phyloP scores from a whole-genome alignment of 2,329 filamentous ascomycete genomes.

The Apiospora pterosperma region DNA sequence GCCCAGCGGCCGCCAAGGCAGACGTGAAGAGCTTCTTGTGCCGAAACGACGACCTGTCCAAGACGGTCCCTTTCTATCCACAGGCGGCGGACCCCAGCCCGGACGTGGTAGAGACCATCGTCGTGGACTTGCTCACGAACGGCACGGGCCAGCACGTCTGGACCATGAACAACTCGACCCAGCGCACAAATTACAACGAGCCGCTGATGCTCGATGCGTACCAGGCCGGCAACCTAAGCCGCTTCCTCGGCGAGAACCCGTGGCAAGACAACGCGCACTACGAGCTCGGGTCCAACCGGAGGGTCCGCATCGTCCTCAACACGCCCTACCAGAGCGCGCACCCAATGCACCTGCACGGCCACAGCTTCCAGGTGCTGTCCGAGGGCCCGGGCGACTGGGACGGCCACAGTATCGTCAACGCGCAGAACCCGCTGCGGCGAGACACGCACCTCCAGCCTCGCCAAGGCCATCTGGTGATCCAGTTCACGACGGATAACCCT shows the following conservation, averaged over 20 bases:
- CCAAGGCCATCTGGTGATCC: constrained; percentile 34
- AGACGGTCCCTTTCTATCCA: constrained; percentile 5
- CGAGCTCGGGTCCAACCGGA: too few species aligned
- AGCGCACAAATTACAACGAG: too few species aligned
- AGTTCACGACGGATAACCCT: constrained; percentile 35
- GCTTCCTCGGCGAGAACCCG: too few species aligned
- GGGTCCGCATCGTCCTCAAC: constrained; percentile 30
- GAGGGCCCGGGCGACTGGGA: constrained; percentile 24
- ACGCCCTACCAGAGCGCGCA: constrained; percentile 23
- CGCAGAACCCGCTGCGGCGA: constrained; percentile 31
- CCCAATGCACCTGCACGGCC: constrained; percentile 41
- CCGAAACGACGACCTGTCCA: constrained; percentile 2
- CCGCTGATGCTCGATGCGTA: too few species aligned
- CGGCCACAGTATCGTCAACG: constrained; percentile 17
- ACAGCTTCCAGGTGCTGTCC: constrained; percentile 36
- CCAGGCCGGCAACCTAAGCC: too few species aligned
- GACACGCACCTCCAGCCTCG: constrained; percentile 30
- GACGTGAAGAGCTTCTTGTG: constrained; percentile 5
- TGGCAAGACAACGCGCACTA: too few species aligned
- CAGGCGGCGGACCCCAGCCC: too few species aligned
- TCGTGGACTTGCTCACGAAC: too few species aligned
- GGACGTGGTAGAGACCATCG: too few species aligned
- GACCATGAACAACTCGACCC: too few species aligned
- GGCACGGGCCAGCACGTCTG: too few species aligned
- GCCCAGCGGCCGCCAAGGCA: background rate